Conservation (phyloP, 2,329 filamentous ascomycete species). For the Teratosphaeriaceae sp. region DNA sequence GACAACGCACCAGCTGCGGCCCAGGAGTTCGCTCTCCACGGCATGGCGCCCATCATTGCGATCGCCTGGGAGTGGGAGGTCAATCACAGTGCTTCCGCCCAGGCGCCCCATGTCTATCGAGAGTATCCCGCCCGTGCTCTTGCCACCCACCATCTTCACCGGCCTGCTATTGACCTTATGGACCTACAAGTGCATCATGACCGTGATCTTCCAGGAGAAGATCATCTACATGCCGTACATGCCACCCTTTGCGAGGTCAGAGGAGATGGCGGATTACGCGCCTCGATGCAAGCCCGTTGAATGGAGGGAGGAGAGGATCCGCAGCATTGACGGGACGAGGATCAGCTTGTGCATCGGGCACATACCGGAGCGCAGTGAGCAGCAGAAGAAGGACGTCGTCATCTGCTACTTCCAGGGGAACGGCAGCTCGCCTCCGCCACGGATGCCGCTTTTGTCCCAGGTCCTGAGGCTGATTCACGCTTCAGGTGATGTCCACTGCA, state of each 20-base stretch:
- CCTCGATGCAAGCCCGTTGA: conserved; percentile 52
- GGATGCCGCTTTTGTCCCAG: conserved; percentile 41
- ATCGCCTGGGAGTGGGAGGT: neutral
- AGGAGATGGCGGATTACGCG: conserved; percentile 60
- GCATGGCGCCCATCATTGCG: neutral
- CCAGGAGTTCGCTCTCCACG: no score
- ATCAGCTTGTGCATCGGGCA: conserved; percentile 53
- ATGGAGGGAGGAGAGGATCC: conserved; percentile 60
- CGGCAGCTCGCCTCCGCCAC: conserved; percentile 39
- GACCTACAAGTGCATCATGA: conserved; percentile 61
- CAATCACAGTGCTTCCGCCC: neutral
- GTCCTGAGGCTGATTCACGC: conserved; percentile 37
- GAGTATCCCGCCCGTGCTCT: conserved; percentile 41
- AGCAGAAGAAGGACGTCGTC: conserved; percentile 26
- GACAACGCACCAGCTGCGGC: no score
- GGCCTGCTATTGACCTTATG: conserved; percentile 60
- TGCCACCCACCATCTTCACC: conserved; percentile 60
- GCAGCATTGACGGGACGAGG: conserved; percentile 57
- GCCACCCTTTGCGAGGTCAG: conserved; percentile 60
- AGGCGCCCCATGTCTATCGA: conserved; percentile 19
- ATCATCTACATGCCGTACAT: conserved; percentile 76
- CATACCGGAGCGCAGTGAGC: conserved; percentile 3
- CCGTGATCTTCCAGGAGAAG: conserved; percentile 71
- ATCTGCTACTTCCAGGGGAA: conserved; percentile 48
- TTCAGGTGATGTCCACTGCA: conserved; percentile 21